Conservation (phyloP, 1,139 yeast species). For the Candida sp. region DNA sequence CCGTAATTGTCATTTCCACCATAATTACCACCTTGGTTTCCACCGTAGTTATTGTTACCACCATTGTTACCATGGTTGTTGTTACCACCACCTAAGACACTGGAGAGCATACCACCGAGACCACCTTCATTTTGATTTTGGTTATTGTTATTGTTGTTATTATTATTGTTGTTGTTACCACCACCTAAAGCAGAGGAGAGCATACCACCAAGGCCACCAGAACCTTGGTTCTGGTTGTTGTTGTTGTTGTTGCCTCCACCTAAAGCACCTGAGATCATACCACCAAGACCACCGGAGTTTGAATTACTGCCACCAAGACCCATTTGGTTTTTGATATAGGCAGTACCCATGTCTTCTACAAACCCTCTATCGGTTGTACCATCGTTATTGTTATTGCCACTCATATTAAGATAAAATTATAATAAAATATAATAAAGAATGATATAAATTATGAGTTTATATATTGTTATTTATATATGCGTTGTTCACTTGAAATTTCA, state of each 20-base stretch:
- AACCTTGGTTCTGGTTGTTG: not conserved
- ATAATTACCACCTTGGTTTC: not conserved
- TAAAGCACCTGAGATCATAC: not conserved
- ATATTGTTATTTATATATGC: not conserved
- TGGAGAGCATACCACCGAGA: not conserved
- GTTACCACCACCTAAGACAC: conserved; percentile 3
- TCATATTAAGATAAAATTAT: not conserved
- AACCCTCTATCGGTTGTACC: not conserved
- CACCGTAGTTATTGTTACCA: not conserved
- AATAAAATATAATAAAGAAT: not conserved
- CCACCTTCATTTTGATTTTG: not conserved
- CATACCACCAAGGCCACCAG: not conserved
- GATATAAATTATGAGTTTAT: not conserved
- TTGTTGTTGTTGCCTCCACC: not conserved
- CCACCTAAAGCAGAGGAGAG: conserved; percentile 1
- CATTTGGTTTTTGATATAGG: not conserved
- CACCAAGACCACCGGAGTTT: not conserved
- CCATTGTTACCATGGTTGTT: conserved; percentile 5
- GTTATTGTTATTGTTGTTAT: not conserved
- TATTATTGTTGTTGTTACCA: conserved; percentile 1
- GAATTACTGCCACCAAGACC: not conserved
- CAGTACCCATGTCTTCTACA: not conserved
- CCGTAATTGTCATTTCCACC: not conserved
- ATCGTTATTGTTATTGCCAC: not conserved
- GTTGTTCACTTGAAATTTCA: not conserved